A percentile compares a stretch with the other conserved stretches of the same genome.
phyloP scores from a whole-genome alignment of 2,329 filamentous ascomycete genomes.

The Grosmannia huntii region DNA sequence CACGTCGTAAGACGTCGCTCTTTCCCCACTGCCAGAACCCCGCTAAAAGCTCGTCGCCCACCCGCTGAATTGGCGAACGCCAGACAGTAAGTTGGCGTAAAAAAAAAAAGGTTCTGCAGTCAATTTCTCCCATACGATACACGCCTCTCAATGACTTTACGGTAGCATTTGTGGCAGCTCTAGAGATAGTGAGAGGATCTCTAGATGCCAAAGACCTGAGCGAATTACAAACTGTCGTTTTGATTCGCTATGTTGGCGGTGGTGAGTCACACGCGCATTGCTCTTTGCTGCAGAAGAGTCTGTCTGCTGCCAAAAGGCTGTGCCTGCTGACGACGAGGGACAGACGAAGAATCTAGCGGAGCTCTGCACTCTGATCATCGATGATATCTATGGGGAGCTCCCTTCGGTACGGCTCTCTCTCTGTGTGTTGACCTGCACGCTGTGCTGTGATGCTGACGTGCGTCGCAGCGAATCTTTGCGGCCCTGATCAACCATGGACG shows the following conservation, averaged over 20 bases:
- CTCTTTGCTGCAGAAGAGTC: background rate
- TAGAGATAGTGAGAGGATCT: conserved; percentile 69
- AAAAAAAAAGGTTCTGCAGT: background rate
- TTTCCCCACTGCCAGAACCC: background rate
- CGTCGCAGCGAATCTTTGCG: conserved; percentile 66
- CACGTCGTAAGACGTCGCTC: too few relatives aligned
- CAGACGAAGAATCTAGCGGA: conserved; percentile 66
- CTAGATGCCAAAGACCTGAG: conserved; percentile 48
- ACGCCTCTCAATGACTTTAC: conserved; percentile 40
- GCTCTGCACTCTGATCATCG: conserved; percentile 80
- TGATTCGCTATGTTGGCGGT: conserved; percentile 22
- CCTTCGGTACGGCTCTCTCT: conserved; percentile 57
- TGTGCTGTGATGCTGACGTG: conserved; percentile 2
- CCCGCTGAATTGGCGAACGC: background rate
- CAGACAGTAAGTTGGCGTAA: background rate
- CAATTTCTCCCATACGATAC: background rate
- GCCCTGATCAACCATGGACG: conserved; percentile 69
- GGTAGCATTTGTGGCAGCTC: conserved; percentile 61
- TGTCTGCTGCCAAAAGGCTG: background rate
- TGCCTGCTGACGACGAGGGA: conserved; percentile 14
- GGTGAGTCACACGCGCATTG: conserved; percentile 16
- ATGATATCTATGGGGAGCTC: conserved; percentile 82
- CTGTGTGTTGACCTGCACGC: background rate
- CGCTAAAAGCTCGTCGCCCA: conserved; percentile 8
- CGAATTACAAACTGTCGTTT: conserved; percentile 12